phyloP scores from a whole-genome alignment of 1,284 basidiomycete genomes.

The Ceratobasidium sp. region DNA sequence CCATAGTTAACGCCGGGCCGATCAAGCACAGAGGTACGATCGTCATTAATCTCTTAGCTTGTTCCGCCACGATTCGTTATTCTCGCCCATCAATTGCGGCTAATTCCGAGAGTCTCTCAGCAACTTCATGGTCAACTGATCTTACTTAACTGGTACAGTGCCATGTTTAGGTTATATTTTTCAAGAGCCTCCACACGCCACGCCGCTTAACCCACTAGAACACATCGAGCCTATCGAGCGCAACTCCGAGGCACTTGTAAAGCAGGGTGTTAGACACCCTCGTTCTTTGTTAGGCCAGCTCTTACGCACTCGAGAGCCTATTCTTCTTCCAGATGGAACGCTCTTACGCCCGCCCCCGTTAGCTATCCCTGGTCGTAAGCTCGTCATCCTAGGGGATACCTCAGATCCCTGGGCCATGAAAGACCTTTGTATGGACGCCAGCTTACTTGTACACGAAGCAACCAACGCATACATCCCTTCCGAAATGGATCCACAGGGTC shows the following conservation, averaged over 20 bases:
- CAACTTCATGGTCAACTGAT: slow-evolving; percentile 25
- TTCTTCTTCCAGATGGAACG: slow-evolving; percentile 83
- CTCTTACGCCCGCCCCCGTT: slow-evolving; percentile 76
- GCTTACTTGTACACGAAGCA: slow-evolving; percentile 84
- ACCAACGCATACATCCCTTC: slow-evolving; percentile 84
- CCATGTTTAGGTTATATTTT: slow-evolving; percentile 88
- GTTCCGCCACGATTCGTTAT: not conserved
- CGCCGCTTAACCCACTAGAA: slow-evolving; percentile 52
- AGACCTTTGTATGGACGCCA: slow-evolving; percentile 71
- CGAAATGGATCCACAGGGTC: slow-evolving; percentile 63
- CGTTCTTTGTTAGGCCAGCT: slow-evolving; percentile 73
- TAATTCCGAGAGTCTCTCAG: slow-evolving; percentile 4
- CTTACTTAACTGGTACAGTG: slow-evolving; percentile 64
- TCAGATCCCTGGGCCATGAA: slow-evolving; percentile 71
- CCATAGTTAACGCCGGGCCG: slow-evolving; percentile 83
- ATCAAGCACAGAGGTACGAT: slow-evolving; percentile 82
- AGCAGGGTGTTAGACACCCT: slow-evolving; percentile 76
- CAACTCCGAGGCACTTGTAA: slow-evolving; percentile 61
- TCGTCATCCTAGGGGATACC: slow-evolving; percentile 85
- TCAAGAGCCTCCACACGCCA: slow-evolving; percentile 66
- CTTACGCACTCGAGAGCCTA: slow-evolving; percentile 69
- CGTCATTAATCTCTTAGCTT: not conserved
- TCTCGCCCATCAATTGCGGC: slow-evolving; percentile 19
- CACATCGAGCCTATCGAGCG: slow-evolving; percentile 55
- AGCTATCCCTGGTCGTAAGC: slow-evolving; percentile 75